A percentile compares a stretch with the other conserved stretches of the same genome.
Conservation (phyloP, 331 rosid species). For the Quercus tomentella region DNA sequence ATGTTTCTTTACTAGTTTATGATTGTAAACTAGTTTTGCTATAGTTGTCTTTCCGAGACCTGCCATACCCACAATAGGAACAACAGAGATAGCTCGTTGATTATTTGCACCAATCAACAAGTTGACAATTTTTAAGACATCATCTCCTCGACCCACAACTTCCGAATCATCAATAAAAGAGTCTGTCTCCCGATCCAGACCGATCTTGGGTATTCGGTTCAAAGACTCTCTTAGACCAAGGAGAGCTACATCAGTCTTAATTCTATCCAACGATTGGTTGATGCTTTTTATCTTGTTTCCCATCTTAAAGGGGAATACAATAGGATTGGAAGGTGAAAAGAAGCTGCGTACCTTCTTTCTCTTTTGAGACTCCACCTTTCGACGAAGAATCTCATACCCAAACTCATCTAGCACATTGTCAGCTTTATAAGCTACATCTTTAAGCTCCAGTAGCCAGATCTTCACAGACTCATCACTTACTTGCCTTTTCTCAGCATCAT, state of each 20-base stretch:
- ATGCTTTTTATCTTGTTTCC: too few species aligned
- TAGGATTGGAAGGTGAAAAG: too few species aligned
- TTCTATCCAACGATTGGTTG: too few species aligned
- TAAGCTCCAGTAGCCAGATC: neutral
- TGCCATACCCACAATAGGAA: neutral
- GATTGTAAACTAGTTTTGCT: neutral
- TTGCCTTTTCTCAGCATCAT: neutral
- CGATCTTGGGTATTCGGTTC: too few species aligned
- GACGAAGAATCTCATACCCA: neutral
- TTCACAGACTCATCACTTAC: neutral
- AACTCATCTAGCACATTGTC: neutral
- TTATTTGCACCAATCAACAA: neutral
- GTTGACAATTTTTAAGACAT: too few species aligned
- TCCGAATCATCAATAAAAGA: too few species aligned
- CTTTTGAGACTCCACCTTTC: neutral
- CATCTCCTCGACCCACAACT: too few species aligned
- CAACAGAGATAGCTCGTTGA: neutral
- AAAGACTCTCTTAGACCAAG: too few species aligned
- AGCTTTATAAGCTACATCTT: neutral
- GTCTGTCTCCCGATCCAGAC: too few species aligned
- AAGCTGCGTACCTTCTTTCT: too few species aligned
- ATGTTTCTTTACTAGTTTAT: neutral
- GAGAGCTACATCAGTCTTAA: accelerated
- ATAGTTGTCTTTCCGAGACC: neutral
- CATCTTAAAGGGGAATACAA: too few species aligned